Conservation (phyloP, 1,284 basidiomycete species). For the Vanrija sp. region DNA sequence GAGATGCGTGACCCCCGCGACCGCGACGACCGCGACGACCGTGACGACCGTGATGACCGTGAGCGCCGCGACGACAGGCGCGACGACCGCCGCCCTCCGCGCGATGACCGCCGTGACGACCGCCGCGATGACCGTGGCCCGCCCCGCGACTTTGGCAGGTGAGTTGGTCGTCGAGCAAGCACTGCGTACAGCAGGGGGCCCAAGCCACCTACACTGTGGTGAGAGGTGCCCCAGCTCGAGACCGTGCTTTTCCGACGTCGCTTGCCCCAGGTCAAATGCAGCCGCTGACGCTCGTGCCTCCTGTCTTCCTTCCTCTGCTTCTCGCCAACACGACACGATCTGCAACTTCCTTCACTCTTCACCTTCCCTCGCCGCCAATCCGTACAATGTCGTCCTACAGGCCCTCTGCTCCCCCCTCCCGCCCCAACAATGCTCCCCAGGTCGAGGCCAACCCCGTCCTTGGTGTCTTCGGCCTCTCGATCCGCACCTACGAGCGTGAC, state of each 20-base stretch:
- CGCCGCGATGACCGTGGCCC: conserved; percentile 1
- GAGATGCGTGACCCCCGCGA: conserved; percentile 7
- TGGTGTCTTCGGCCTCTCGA: conserved; percentile 93
- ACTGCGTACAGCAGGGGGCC: background rate
- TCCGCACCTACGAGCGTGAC: conserved; percentile 89
- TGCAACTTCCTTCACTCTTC: too few relatives aligned
- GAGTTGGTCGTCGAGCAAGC: background rate
- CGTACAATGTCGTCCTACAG: background rate
- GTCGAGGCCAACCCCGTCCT: conserved; percentile 83
- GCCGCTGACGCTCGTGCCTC: background rate
- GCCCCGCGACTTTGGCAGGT: background rate
- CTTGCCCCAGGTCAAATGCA: background rate
- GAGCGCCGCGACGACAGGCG: background rate
- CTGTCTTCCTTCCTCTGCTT: background rate
- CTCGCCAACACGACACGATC: background rate
- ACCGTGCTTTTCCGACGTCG: too few relatives aligned
- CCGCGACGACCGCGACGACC: conserved; percentile 1
- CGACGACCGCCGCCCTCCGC: background rate
- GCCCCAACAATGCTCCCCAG: conserved; percentile 24
- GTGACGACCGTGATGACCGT: conserved; percentile 1
- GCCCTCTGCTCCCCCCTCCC: conserved; percentile 10
- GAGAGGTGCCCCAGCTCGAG: too few relatives aligned
- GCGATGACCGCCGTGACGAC: conserved; percentile 1
- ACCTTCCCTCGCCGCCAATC: background rate
- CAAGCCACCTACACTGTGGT: too few relatives aligned